phyloP scores from a whole-genome alignment of 2,329 filamentous ascomycete species.

The Epichloe sp. region DNA sequence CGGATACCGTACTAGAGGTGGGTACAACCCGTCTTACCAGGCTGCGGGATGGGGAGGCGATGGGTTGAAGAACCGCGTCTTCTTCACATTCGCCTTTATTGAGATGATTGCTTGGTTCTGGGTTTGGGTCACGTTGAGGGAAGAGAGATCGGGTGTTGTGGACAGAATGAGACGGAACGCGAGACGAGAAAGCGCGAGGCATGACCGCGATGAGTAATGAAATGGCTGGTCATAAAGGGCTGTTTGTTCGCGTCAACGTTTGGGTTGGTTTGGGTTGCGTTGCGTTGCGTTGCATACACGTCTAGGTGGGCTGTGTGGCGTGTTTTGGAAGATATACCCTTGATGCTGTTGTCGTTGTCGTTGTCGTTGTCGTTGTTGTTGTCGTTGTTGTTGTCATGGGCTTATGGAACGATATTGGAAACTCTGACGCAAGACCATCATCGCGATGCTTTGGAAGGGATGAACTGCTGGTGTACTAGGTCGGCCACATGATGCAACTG shows the following conservation, averaged over 20 bases:
- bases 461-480: too few relatives aligned
- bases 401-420: too few relatives aligned
- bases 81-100: conserved; percentile 75
- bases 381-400: neutral
- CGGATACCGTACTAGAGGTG: conserved; percentile 11
- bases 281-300: neutral
- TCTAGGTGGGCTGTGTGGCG: neutral
- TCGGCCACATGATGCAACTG: too few relatives aligned
- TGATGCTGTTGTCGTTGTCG: neutral
- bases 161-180: conserved; percentile 21
- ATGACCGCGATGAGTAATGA: conserved; percentile 1
- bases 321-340: neutral
- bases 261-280: neutral
- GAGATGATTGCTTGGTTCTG: conserved; percentile 83
- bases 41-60: conserved; percentile 40
- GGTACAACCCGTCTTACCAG: conserved; percentile 20
- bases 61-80: conserved; percentile 66
- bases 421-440: too few relatives aligned
- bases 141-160: conserved; percentile 40
- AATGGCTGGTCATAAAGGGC: neutral
- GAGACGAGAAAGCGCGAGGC: conserved; percentile 5
- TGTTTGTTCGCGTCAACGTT: neutral
- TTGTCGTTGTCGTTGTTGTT: neutral
- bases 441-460: too few relatives aligned
- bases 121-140: conserved; percentile 58